Evolutionary conservation across 2,329 filamentous ascomycete genomes (phyloP).

Genomic region (Coleophoma eucalyptorum): DNA sequence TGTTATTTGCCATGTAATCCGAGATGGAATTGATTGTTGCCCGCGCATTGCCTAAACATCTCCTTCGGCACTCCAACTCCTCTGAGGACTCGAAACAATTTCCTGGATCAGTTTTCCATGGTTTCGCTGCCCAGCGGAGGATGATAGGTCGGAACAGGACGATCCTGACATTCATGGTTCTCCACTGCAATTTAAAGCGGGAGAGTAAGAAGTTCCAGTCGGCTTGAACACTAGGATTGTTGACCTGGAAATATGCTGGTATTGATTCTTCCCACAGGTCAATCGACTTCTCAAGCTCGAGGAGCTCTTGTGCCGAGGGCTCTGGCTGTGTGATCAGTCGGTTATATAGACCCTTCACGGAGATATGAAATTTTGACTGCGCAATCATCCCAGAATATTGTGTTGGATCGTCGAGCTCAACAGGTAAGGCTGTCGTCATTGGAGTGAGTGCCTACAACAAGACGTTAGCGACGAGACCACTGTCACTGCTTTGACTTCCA

Average conservation of each 20-base stretch:
- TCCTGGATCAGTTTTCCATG: conserved; percentile 23
- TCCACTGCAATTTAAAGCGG: conserved; percentile 32
- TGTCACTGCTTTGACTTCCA: too few species aligned
- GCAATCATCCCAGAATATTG: conserved; percentile 37
- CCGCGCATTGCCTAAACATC: conserved; percentile 35
- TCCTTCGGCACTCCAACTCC: conserved; percentile 32
- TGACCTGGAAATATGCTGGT: conserved; percentile 34
- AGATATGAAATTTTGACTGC: conserved; percentile 36
- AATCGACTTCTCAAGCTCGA: conserved; percentile 35
- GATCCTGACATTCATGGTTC: conserved; percentile 38
- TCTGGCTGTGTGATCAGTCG: conserved; percentile 37
- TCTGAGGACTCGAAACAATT: conserved; percentile 28
- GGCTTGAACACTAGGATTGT: conserved; percentile 27
- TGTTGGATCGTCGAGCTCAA: conserved; percentile 33
- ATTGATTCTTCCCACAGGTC: conserved; percentile 36
- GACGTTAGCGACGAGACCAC: too few species aligned
- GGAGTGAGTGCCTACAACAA: conserved; percentile 27
- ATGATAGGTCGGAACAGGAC: conserved; percentile 38
- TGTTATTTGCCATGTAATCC: conserved; percentile 34
- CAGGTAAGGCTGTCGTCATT: conserved; percentile 30
- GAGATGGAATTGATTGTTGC: conserved; percentile 36
- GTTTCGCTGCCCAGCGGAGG: conserved; percentile 30
- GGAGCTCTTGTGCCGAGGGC: conserved; percentile 35
- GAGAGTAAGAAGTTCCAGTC: conserved; percentile 33
- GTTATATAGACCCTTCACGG: conserved; percentile 39